Percentiles rank a stretch among this genome's conserved stretches.
These are phyloP conservation scores for Nidularia pulvinata DNA, from an alignment of 768 basidiomycete genomes.

Conservation along the genomic window DNA sequence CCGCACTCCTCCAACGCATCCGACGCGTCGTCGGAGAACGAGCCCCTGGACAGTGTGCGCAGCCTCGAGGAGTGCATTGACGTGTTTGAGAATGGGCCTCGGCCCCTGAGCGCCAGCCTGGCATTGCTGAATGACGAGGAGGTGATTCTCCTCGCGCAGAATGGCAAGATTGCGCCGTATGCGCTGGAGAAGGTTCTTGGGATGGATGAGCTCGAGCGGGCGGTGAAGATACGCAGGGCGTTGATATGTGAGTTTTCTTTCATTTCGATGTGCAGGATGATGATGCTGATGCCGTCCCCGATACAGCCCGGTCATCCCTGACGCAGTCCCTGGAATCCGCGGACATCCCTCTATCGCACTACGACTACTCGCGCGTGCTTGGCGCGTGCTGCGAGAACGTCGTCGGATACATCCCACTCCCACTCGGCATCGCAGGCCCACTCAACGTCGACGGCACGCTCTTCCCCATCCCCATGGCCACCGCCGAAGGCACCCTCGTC, in stretches of 20 bases:
- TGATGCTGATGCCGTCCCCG: constrained; percentile 3
- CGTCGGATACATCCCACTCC: constrained; percentile 94
- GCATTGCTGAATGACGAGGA: constrained; percentile 87
- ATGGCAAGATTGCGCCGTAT: constrained; percentile 94
- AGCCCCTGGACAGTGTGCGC: constrained; percentile 25
- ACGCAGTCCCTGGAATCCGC: constrained; percentile 86
- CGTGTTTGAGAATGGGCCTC: constrained; percentile 75
- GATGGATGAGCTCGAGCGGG: constrained; percentile 68
- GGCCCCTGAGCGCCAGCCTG: constrained; percentile 55
- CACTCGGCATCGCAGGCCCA: constrained; percentile 96
- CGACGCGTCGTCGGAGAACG: constrained; percentile 9
- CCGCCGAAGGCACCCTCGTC: constrained; percentile 98
- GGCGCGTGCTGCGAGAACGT: constrained; percentile 99
- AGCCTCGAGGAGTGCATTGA: constrained; percentile 78
- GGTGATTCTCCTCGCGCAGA: constrained; percentile 83
- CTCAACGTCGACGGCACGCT: constrained; percentile 85
- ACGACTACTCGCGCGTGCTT: constrained; percentile 92
- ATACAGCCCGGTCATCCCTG: constrained; percentile 75
- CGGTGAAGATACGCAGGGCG: constrained; percentile 84
- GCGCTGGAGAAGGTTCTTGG: constrained; percentile 94
- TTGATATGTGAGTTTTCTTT: constrained; percentile 75
- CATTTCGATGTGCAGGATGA: not conserved
- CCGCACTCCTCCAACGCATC: constrained; percentile 5
- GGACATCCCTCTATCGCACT: constrained; percentile 78
- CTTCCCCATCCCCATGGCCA: constrained; percentile 97